Base-by-base conservation (phyloP, 2,329 filamentous ascomycete genomes). In the Verticillium zaregamsianum region DNA sequence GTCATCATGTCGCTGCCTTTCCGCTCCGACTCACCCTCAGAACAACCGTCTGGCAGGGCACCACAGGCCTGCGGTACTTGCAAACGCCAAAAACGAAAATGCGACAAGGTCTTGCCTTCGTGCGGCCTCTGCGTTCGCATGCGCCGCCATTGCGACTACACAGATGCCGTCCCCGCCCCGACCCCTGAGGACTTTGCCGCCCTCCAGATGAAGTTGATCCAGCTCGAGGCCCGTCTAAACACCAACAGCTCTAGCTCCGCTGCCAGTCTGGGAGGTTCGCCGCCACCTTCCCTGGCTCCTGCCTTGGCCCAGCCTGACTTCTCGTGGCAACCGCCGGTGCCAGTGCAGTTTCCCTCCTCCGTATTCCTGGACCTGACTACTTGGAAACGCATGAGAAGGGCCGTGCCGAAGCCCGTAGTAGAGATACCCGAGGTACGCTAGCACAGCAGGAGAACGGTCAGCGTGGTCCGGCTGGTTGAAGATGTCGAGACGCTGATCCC, bases 61-160 rank as follows among this genome's bases (percentile, higher is more conserved):
- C 54, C 62, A 33, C 59, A 61, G 3, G 62, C 62, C 15, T 63
- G 62, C 20, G 60, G 57, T 9, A 62, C 37, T 31, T 63, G 62
- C 33, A 63, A 62, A 31, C 35, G 54, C 64, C 78, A 83, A 68
- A 85, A 84, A 71, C 73, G 82, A 54, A 80, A 77, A 73, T 84
- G 82, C 67, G 78, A 81, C 74, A 84, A 84, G 70, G 67, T 65
- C 5, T 65, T 84, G 1, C 82, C 82, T 15, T 68, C 71, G 17
- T 85, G 82, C 67, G 70, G 74, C 2, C 73, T 83, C 4, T 85
- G 82, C 68, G 66, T 66, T 23, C 73, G 79, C 12, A 76, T 79
- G 72, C 70, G 71, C 37, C 72, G 77, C 14, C 62, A 64, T 25
- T 80, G 78, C 68, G 78, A 80, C 64, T 80, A 79, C 65, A 72